A percentile compares a stretch with the other conserved stretches of the same genome.
phyloP scores from a whole-genome alignment of 257 asterid species.

The Agastache rugosa region DNA sequence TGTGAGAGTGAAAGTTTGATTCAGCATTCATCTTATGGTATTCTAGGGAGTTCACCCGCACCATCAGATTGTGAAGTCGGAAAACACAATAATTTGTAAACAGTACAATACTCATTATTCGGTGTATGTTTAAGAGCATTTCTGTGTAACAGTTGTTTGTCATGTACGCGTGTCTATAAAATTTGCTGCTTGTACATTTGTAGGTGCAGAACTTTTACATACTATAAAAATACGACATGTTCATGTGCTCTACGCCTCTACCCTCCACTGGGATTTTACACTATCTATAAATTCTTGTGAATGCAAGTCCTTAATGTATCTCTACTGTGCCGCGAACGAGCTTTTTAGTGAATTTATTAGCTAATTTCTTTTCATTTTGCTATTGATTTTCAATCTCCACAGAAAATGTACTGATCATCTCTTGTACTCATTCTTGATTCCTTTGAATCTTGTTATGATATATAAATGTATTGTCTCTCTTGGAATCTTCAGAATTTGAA shows the following conservation, averaged over 20 bases:
- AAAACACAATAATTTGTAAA: conserved; percentile 56
- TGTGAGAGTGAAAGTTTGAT: conserved; percentile 44
- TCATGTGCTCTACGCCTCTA: conserved; percentile 34
- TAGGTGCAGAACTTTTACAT: conserved; percentile 49
- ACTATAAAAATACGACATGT: conserved; percentile 38
- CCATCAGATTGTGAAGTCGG: conserved; percentile 46
- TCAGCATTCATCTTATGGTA: conserved; percentile 39
- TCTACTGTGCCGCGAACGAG: not conserved
- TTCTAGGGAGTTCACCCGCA: conserved; percentile 35
- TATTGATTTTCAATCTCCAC: not conserved
- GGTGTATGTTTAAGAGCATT: conserved; percentile 45
- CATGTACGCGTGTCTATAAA: conserved; percentile 45
- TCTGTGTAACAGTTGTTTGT: conserved; percentile 44
- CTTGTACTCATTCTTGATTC: not conserved
- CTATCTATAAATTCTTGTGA: conserved; percentile 30
- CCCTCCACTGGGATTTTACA: conserved; percentile 31
- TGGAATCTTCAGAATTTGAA: not conserved
- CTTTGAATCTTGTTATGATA: not conserved
- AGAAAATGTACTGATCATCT: not conserved
- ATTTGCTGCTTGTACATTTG: conserved; percentile 46
- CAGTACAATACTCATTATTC: conserved; percentile 48
- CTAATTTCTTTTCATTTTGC: not conserved
- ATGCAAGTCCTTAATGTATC: conserved; percentile 14
- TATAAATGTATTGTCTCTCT: not conserved
- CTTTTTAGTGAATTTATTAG: not conserved